Percentiles rank a stretch among this genome's conserved stretches.
Conservation (phyloP, 495 filamentous ascomycete genomes). For the Margaritispora aquatica region DNA sequence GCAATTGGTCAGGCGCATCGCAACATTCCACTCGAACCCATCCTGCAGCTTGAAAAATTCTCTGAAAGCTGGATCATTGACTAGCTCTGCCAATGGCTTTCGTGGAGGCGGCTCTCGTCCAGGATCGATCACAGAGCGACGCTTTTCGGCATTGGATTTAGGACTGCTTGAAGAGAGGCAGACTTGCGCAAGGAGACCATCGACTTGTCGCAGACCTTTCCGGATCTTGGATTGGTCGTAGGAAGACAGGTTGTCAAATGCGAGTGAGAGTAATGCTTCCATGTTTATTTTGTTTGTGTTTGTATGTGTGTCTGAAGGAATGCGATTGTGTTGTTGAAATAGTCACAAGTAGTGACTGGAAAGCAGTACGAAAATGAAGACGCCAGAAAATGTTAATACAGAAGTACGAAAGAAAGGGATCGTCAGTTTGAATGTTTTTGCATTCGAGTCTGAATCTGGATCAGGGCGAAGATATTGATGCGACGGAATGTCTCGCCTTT, state of each 20-base stretch:
- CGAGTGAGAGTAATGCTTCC: conserved; percentile 87
- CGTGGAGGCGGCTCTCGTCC: conserved; percentile 35
- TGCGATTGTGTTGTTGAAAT: neutral
- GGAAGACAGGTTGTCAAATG: conserved; percentile 95
- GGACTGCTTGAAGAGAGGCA: conserved; percentile 61
- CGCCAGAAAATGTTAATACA: conserved; percentile 24
- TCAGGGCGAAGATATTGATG: no score
- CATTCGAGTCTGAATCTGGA: no score
- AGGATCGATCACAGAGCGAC: conserved; percentile 31
- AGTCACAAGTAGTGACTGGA: neutral
- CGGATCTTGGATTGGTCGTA: conserved; percentile 83
- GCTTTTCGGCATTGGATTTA: conserved; percentile 24
- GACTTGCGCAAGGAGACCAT: conserved; percentile 92
- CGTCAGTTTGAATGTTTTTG: neutral
- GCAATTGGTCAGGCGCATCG: conserved; percentile 76
- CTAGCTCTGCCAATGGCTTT: conserved; percentile 63
- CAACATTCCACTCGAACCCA: conserved; percentile 96
- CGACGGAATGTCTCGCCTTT: neutral
- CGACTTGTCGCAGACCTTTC: conserved; percentile 91
- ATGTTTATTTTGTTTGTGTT: conserved; percentile 38
- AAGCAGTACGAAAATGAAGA: conserved; percentile 11
- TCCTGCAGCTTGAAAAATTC: conserved; percentile 97
- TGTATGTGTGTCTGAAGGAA: conserved; percentile 4
- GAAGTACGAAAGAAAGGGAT: conserved; percentile 17
- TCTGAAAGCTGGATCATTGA: conserved; percentile 82